Conservation (phyloP, 164 flowering plant species). For the Stephania japonica region DNA sequence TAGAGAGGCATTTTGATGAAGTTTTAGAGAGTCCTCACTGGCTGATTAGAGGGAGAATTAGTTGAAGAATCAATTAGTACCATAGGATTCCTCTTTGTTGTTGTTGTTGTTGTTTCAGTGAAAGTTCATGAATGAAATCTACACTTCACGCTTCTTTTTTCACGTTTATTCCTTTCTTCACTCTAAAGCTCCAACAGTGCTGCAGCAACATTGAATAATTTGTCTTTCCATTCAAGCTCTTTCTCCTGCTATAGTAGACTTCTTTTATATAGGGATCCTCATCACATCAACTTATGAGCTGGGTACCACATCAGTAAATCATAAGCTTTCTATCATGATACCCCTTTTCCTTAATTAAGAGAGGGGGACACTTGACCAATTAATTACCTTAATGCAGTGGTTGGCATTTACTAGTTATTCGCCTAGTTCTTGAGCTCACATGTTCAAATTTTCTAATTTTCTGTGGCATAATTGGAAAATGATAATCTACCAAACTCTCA, state of each 20-base stretch:
- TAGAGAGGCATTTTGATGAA: too few species aligned
- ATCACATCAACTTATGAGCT: too few species aligned
- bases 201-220: neutral
- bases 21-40: too few species aligned
- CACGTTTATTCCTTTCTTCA: slow-evolving; percentile 10
- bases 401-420: too few species aligned
- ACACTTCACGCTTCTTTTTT: neutral
- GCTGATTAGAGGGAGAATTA: too few species aligned
- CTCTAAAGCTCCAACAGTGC: slow-evolving; percentile 1
- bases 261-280: neutral
- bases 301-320: neutral
- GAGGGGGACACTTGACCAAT: too few species aligned
- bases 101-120: neutral
- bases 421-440: too few species aligned
- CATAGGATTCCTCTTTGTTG: neutral
- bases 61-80: neutral
- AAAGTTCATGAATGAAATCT: neutral
- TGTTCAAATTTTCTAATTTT: too few species aligned
- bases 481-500: too few species aligned
- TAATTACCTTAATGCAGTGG: too few species aligned
- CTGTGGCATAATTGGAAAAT: too few species aligned
- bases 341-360: neutral
- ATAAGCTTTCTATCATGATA: neutral
- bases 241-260: neutral
- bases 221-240: neutral